Evolutionary conservation across 768 basidiomycete genomes (phyloP).

Genomic region (Lactifluus rugatus): DNA sequence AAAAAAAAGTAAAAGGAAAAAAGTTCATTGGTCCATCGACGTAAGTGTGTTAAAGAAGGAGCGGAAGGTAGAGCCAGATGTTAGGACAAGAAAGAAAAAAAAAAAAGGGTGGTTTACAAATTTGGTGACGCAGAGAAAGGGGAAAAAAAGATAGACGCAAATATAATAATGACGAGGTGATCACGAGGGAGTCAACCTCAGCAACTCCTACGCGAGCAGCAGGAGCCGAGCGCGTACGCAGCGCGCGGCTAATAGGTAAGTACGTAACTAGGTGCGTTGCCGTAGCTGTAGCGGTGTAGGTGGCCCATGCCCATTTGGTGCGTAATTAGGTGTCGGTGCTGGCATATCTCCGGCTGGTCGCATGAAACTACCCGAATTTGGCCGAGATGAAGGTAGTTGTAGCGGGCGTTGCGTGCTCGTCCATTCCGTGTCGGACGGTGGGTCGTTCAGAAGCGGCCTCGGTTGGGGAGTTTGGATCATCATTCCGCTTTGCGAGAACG

Average conservation of each 20-base stretch:
- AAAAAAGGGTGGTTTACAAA: constrained; percentile 10
- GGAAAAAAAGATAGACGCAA: constrained; percentile 12
- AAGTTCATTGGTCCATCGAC: constrained; percentile 10
- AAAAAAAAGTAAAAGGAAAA: neutral
- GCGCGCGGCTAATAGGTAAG: too few species aligned
- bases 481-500: constrained; percentile 35
- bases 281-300: constrained; percentile 17
- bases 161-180: neutral
- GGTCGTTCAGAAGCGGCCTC: constrained; percentile 21
- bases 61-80: constrained; percentile 6
- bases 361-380: constrained; percentile 12
- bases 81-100: constrained; percentile 12
- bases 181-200: neutral
- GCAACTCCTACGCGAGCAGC: neutral
- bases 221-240: neutral
- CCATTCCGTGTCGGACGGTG: constrained; percentile 17
- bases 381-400: constrained; percentile 8
- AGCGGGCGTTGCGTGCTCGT: constrained; percentile 9
- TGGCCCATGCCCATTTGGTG: constrained; percentile 10
- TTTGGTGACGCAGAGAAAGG: constrained; percentile 10
- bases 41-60: constrained; percentile 11
- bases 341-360: constrained; percentile 15
- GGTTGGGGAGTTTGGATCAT: constrained; percentile 35
- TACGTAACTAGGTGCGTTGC: constrained; percentile 16
- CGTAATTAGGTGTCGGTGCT: constrained; percentile 6